Evolutionary conservation across 208 protist species (phyloP).

Genomic region (Wallacemonas sp.): DNA sequence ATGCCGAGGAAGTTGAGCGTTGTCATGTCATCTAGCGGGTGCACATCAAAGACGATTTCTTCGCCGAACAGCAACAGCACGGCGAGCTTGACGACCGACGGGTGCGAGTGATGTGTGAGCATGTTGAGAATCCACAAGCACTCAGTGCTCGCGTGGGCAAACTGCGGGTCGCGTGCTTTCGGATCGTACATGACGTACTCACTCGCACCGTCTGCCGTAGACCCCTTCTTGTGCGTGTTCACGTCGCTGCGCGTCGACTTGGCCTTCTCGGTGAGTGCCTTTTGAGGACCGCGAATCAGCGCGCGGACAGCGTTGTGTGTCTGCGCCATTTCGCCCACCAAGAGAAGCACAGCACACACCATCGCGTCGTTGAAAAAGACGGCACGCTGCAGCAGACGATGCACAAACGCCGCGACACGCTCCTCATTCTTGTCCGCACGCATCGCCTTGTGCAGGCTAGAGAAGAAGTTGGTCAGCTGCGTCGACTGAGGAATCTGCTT

Average conservation of each 20-base stretch:
- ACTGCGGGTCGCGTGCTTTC: conserved; percentile 85
- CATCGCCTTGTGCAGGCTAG: conserved; percentile 88
- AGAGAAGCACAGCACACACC: conserved; percentile 85
- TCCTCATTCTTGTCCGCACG: conserved; percentile 78
- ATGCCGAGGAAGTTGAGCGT: conserved; percentile 85
- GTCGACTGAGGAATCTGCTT: conserved; percentile 87
- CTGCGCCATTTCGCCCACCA: conserved; percentile 84
- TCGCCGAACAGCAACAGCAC: conserved; percentile 84
- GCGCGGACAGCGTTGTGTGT: conserved; percentile 50
- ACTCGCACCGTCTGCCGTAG: background rate
- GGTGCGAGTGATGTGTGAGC: conserved; percentile 84
- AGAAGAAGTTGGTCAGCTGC: conserved; percentile 90
- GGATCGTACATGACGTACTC: conserved; percentile 63
- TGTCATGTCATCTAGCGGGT: conserved; percentile 91
- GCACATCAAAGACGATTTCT: conserved; percentile 84
- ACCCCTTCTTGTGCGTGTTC: background rate
- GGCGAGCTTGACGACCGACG: conserved; percentile 87
- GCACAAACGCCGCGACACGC: conserved; percentile 87
- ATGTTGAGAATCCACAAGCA: conserved; percentile 81
- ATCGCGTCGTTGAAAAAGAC: conserved; percentile 85
- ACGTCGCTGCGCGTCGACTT: background rate
- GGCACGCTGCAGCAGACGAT: conserved; percentile 86
- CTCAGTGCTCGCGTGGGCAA: conserved; percentile 62
- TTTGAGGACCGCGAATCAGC: conserved; percentile 21
- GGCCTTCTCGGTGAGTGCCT: background rate